Conservation (phyloP, 805 yeast genomes). For the Ogataea naganishii region DNA sequence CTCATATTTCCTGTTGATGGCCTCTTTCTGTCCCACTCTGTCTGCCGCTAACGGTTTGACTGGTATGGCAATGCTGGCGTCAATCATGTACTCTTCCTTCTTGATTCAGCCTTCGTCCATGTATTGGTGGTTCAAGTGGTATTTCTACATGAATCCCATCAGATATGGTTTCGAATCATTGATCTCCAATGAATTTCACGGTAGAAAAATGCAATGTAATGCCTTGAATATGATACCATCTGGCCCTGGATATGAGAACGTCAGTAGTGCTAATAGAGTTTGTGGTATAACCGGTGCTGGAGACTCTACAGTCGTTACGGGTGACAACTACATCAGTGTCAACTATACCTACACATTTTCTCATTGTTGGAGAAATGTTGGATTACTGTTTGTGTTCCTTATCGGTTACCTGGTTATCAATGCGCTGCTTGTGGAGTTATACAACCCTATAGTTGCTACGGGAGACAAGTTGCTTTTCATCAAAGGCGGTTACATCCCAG, state of each 20-base stretch:
- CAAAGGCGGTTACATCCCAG: constrained; percentile 19
- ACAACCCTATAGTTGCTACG: constrained; percentile 20
- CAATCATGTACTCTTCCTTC: constrained; percentile 56
- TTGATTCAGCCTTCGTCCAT: constrained; percentile 49
- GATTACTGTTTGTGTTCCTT: constrained; percentile 34
- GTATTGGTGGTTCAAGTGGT: constrained; percentile 61
- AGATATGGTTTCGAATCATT: constrained; percentile 43
- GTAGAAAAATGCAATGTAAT: constrained; percentile 43
- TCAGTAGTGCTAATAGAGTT: constrained; percentile 30
- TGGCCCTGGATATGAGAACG: constrained; percentile 45
- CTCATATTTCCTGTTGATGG: constrained; percentile 43
- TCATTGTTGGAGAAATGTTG: constrained; percentile 79
- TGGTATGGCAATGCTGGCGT: constrained; percentile 41
- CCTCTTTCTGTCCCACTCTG: constrained; percentile 39
- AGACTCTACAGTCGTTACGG: constrained; percentile 37
- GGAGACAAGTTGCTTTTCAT: constrained; percentile 25
- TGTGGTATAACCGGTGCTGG: constrained; percentile 48
- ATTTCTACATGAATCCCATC: constrained; percentile 40
- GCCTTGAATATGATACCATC: constrained; percentile 35
- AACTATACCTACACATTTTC: constrained; percentile 42
- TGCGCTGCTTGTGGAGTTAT: constrained; percentile 20
- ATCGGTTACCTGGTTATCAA: constrained; percentile 28
- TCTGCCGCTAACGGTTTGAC: constrained; percentile 55
- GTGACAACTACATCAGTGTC: constrained; percentile 36
- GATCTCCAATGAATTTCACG: constrained; percentile 49